Evolutionary conservation across 2,329 filamentous ascomycete genomes (phyloP), one percentile per base, ranked within the genome.

Genomic region (Sporothrix luriei): DNA sequence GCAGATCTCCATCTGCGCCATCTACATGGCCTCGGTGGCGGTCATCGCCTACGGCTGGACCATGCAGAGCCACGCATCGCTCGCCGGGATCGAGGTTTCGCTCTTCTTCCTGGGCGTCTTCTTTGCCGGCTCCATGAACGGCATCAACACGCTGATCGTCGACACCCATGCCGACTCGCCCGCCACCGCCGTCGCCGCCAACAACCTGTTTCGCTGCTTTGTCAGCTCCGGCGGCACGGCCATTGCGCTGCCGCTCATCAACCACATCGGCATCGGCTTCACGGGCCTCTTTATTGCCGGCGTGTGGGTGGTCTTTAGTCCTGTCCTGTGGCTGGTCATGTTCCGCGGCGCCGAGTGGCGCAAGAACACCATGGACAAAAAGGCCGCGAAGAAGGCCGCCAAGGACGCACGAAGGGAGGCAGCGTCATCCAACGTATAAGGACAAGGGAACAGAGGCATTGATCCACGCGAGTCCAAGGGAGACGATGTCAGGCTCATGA

Each of bases 161-260:
- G 73, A 74, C 49, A 74, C 73, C 14, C 73, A 73, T 57, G 9
- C 57, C 26, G 71, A 72, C 1, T 70, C 68, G 13, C 72, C 74
- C 1, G 74, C 73, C 6, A 75, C 74, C 4, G 74, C 73, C 14
- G 72, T 72, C 10, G 74, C 74, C n/a, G 73, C 74, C 38, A 75
- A 75, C 68, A 75, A 74, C 29, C 70, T 75, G 13, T 73, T 74
- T 40, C 73, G 73, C 4, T 75, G 74, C 57, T 73, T 77, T 21
- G 61, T 76, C 21, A 74, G 75, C 40, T 72, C 76, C 3, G 76
- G 73, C 21, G 76, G 67, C 13, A 73, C 75, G 1, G 76, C 76
- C 0, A 40, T 76, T 48, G 74, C 73, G 3, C 65, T 72, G 2
- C 73, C 75, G 0, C 68, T 77, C 13, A 76, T 77, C 48, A 69